These are phyloP conservation scores for Alternaria angustiovoidea DNA, from an alignment of 2,329 filamentous ascomycete genomes.

Conservation along the genomic window DNA sequence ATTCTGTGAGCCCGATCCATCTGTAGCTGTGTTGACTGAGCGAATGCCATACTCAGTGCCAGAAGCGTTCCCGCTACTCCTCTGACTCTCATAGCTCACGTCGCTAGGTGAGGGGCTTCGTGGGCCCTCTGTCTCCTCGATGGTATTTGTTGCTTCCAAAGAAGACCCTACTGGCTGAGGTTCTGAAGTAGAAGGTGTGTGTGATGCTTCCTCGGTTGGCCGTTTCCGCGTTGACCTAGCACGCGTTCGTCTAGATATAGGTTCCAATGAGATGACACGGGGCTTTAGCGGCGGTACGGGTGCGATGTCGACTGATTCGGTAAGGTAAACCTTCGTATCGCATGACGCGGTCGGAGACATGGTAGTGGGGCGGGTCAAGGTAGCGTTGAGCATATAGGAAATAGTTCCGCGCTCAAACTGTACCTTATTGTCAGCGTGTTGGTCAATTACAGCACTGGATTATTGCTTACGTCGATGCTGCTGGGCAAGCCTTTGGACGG, in stretches of 20 bases:
- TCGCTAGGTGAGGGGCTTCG: constrained; percentile 58
- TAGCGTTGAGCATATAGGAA: constrained; percentile 88
- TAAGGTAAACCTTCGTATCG: constrained; percentile 79
- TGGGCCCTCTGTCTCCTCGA: constrained; percentile 46
- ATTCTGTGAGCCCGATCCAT: constrained; percentile 48
- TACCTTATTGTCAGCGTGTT: constrained; percentile 26
- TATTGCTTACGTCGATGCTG: constrained; percentile 83
- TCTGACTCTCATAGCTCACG: constrained; percentile 57
- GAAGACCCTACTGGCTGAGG: constrained; percentile 28
- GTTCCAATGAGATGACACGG: constrained; percentile 85
- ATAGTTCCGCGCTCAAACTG: constrained; percentile 96
- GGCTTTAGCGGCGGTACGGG: constrained; percentile 76
- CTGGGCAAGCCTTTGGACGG: constrained; percentile 77
- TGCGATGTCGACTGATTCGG: constrained; percentile 87
- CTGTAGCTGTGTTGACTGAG: constrained; percentile 56
- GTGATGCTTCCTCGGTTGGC: constrained; percentile 23
- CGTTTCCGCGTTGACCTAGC: constrained; percentile 59
- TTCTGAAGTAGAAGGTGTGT: constrained; percentile 29
- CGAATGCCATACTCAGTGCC: constrained; percentile 53
- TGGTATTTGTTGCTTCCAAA: constrained; percentile 29
- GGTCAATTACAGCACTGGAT: constrained; percentile 9
- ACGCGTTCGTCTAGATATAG: constrained; percentile 75
- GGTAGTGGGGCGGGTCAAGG: constrained; percentile 85
- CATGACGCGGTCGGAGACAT: constrained; percentile 82
- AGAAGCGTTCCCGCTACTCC: constrained; percentile 65